Base-by-base conservation (phyloP, 371 early-diverging fungal species). In the Sporodiniella umbellata region DNA sequence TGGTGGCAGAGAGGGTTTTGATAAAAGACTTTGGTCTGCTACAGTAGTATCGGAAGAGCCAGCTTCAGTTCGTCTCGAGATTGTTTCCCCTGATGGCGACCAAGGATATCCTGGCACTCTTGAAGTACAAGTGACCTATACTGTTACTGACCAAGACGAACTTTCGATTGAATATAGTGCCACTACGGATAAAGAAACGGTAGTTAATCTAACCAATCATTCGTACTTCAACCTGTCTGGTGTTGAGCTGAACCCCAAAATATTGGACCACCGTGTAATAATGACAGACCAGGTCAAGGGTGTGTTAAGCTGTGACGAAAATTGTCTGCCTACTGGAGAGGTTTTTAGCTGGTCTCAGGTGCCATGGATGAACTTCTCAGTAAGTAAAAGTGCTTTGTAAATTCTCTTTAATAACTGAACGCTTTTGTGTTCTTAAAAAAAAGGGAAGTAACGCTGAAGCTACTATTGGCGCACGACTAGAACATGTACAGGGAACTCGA, bases 301-400 rank as follows among this genome's bases (percentile, higher is more conserved):
- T 23, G 70, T 72, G 18, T 60, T 86, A 42, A 80, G 80, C 44
- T 45, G 80, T 17, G 78, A 83, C 47, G 56, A 62, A 1, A 68
- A 66, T 40, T 74, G 80, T 31, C 64, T 86, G 15, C 91, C 91
- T 21, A 88, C 89, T 7, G 89, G 91, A 8, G 60, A 65, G 31
- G 39, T 80, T 3, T 45, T 81, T 26, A 58, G 64, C 23, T 62
- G 72, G 45, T 55, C 54, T 45, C 63, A 72, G 6, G 67, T 48
- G 6, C 65, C 73, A 24, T 60, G 64, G 19, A 70, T 88, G 75
- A 75, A 80, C 51, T 87, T 86, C 59, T 58, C 77, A 24, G 68
- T 64, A 57, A 68, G 74, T n/a, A 64, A 70, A 30, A 1, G 10
- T n/a, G 14, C 33, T 11, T 15, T 39, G 18, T 8, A 3, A 39